Evolutionary conservation across 176 grass and related monocot species (phyloP).

Genomic region (Triticum aestivum): DNA sequence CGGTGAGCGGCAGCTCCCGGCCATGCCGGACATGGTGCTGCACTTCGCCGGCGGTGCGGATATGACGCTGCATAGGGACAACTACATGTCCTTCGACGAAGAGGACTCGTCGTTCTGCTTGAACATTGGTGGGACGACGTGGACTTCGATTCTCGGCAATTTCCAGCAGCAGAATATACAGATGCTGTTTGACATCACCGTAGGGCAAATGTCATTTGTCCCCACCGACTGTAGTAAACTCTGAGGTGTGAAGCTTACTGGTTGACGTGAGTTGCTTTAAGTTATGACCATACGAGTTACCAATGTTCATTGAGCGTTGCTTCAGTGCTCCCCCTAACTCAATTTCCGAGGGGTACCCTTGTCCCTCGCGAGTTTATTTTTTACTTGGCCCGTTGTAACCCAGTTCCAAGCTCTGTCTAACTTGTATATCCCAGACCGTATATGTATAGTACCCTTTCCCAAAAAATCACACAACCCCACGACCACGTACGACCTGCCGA

Average conservation of each 20-base stretch:
- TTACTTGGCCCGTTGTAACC: too few relatives aligned
- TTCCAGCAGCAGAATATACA: slow-evolving; percentile 25
- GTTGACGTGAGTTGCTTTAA: too few relatives aligned
- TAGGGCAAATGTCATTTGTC: neutral
- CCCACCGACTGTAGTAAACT: neutral
- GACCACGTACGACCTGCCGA: too few relatives aligned
- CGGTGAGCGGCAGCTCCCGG: neutral
- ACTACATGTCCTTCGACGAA: neutral
- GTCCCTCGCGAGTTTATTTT: too few relatives aligned
- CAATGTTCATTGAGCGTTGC: too few relatives aligned
- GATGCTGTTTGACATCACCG: slow-evolving; percentile 5
- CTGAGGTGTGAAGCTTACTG: neutral
- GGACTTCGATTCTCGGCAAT: neutral
- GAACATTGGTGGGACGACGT: neutral
- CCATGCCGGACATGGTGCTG: slow-evolving; percentile 41
- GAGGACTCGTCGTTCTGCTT: neutral
- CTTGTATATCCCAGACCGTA: too few relatives aligned
- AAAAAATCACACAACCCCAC: too few relatives aligned
- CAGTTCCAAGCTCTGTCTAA: too few relatives aligned
- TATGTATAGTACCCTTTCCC: too few relatives aligned
- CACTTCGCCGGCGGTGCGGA: slow-evolving; percentile 48
- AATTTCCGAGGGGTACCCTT: too few relatives aligned
- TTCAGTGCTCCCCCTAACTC: too few relatives aligned
- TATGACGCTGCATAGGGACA: slow-evolving; percentile 33
- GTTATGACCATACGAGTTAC: too few relatives aligned